Evolutionary conservation across 148 eudicot species (phyloP), one percentile per base, ranked within the genome.

Genomic region (Chenopodium album): DNA sequence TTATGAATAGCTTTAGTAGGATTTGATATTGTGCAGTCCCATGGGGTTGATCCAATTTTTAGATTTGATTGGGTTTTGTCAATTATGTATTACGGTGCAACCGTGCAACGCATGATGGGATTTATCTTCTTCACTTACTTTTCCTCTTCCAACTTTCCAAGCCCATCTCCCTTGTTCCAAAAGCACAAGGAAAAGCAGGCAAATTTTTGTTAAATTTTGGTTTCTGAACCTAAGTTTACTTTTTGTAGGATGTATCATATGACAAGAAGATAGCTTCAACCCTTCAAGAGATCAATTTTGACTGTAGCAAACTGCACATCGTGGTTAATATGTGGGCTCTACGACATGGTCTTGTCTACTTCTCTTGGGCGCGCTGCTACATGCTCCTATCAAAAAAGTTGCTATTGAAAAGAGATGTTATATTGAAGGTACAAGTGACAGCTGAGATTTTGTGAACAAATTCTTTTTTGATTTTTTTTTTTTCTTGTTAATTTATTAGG

Each of bases 401-500:
- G 22, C 28, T 59, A 78, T 4, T 64, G 14, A 5, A 19, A 29
- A 47, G 64, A 4, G 41, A 31, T 50, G 31, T 80, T 41, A 20
- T 10, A 29, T 62, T 28, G 31, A 67, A 56, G 66, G 64, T 31
- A 14, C 48, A 44, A 74, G 48, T 5, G 41, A 10, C 2, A 23
- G 65, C 82, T 80, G 48, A 28, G 46, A 47, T 71, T 75, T 26
- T 63, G 75, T 31, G 31, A 77, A 81, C 69, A 65, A 62, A 77
- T 77, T 77, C 29, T 72, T 84, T 48, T 66, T 66, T 20, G 68
- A 32, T 32, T 29, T 41, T 22, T 50, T 34, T 20, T 48, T 72
- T 26, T 16, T 56, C 31, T 71, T 70, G 60, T 28, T 80, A 76
- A 69, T 60, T 73, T 54, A 59, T 46, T 80, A 80, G 75, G 81